phyloP scores from a whole-genome alignment of 768 basidiomycete species.

The Hirschioporus abietinus region DNA sequence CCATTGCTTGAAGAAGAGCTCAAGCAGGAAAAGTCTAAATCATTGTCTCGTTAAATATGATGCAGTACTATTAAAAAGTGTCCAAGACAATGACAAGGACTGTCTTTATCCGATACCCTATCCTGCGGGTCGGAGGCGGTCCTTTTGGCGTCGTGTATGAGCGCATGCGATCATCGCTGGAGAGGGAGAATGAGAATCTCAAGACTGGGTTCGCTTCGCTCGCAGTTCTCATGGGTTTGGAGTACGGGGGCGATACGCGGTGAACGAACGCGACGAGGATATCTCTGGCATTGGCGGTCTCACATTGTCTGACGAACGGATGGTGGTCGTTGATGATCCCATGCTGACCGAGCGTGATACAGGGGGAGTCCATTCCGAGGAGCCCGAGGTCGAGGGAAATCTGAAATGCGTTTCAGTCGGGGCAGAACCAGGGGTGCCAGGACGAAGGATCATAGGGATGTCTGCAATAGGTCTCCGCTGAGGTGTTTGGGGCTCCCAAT shows the following conservation, averaged over 20 bases:
- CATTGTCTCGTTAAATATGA: neutral
- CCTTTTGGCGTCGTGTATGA: neutral
- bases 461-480: slow-evolving; percentile 15
- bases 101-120: neutral
- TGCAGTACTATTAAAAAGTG: neutral
- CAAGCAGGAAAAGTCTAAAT: neutral
- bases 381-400: neutral
- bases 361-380: neutral
- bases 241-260: neutral
- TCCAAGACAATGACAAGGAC: neutral
- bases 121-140: neutral
- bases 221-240: neutral
- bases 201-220: neutral
- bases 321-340: neutral
- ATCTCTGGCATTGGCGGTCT: neutral
- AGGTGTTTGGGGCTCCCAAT: slow-evolving; percentile 12
- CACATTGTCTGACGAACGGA: neutral
- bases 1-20: neutral
- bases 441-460: slow-evolving; percentile 14
- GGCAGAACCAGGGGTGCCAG: slow-evolving; percentile 14
- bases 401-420: slow-evolving; percentile 2
- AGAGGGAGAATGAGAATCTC: neutral
- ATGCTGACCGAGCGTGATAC: neutral
- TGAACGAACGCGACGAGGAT: neutral
- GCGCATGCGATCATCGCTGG: neutral